Percentiles rank a stretch among this genome's conserved stretches.
These are phyloP conservation scores for Ramaria sp. DNA, from an alignment of 768 basidiomycete genomes.

Conservation along the genomic window DNA sequence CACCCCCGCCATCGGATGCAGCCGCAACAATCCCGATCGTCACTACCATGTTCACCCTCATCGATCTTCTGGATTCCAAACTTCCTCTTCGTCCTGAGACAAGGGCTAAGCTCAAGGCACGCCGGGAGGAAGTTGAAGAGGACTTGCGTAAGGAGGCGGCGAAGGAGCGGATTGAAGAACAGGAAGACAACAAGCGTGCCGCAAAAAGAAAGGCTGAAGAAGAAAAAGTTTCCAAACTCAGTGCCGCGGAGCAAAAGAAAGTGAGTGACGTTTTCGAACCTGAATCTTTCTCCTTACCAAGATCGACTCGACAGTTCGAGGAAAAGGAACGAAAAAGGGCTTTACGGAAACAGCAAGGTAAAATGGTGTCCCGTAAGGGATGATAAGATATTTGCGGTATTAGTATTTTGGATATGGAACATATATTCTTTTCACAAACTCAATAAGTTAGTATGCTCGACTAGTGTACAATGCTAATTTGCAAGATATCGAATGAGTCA, in stretches of 20 bases:
- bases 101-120: constrained; percentile 60
- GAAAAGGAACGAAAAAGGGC: constrained; percentile 71
- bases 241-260: constrained; percentile 77
- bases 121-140: constrained; percentile 60
- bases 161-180: constrained; percentile 39
- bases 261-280: constrained; percentile 22
- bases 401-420: not conserved
- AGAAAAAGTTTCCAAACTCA: constrained; percentile 60
- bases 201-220: constrained; percentile 67
- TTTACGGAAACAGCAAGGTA: constrained; percentile 60
- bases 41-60: constrained; percentile 57
- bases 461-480: not conserved
- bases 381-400: constrained; percentile 17
- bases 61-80: constrained; percentile 53
- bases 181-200: constrained; percentile 55
- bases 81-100: constrained; percentile 70
- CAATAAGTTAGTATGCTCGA: not conserved
- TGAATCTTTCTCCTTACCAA: constrained; percentile 1
- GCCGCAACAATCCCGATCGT: constrained; percentile 49
- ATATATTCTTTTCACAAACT: not conserved
- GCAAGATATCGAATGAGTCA: not conserved
- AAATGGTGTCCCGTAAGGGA: constrained; percentile 40
- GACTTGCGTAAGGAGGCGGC: constrained; percentile 55
- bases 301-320: constrained; percentile 30
- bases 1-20: constrained; percentile 39